Evolutionary conservation across 2,329 filamentous ascomycete genomes (phyloP).

Genomic region (Diatrype stigma): DNA sequence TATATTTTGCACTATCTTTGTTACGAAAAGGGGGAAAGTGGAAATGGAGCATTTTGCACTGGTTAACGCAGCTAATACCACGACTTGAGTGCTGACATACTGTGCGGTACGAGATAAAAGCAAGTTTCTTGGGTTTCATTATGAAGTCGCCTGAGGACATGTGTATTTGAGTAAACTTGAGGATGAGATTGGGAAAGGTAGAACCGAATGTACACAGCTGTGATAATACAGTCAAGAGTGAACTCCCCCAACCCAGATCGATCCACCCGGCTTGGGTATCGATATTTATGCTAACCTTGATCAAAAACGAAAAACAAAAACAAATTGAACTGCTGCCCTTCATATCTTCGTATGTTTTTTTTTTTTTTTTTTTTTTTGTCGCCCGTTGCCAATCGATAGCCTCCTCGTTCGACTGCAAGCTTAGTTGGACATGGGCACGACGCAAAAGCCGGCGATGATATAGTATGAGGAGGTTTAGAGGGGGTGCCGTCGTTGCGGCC

Average conservation of each 20-base stretch:
- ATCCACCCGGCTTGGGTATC: conserved; percentile 13
- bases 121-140: neutral
- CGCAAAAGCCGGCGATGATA: neutral
- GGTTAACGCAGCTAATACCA: no score
- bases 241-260: conserved; percentile 5
- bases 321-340: neutral
- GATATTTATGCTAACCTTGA: conserved; percentile 3
- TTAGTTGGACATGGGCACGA: no score
- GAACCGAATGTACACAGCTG: conserved; percentile 17
- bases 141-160: no score
- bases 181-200: conserved; percentile 3
- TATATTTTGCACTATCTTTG: no score
- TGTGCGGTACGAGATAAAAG: neutral
- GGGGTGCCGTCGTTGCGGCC: no score
- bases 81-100: no score
- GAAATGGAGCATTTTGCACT: no score
- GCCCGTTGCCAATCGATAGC: no score
- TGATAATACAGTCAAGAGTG: conserved; percentile 10
- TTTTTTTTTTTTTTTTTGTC: no score
- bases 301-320: conserved; percentile 7
- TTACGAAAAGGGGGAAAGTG: no score
- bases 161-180: neutral
- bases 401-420: no score
- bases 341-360: neutral
- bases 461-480: no score